Conservation (phyloP, 1,139 yeast genomes). For the Kurtzmaniella quercitrusa region DNA sequence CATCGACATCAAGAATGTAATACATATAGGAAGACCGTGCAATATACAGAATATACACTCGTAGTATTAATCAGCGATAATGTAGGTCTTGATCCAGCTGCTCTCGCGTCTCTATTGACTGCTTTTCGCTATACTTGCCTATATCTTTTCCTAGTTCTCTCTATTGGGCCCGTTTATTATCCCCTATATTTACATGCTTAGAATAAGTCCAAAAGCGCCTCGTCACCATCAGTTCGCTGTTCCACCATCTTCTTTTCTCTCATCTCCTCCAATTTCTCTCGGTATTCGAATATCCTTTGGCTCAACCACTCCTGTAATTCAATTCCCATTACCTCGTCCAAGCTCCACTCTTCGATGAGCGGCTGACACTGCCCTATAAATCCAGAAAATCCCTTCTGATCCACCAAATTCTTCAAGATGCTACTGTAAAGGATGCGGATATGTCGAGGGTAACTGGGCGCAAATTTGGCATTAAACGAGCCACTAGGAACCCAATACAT, state of each 20-base stretch:
- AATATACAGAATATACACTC: too few relatives aligned
- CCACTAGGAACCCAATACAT: constrained; percentile 16
- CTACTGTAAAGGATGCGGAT: constrained; percentile 15
- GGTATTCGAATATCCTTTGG: constrained; percentile 19
- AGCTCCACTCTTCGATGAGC: constrained; percentile 35
- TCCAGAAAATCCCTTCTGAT: constrained; percentile 24
- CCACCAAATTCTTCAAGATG: constrained; percentile 25
- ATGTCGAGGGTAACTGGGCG: constrained; percentile 1
- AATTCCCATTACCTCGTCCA: constrained; percentile 25
- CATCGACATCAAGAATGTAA: too few relatives aligned
- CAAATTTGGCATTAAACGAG: constrained; percentile 23
- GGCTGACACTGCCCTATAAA: constrained; percentile 28
- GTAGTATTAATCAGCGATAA: too few relatives aligned
- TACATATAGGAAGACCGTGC: too few relatives aligned
- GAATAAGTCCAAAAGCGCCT: constrained; percentile 30
- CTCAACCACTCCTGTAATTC: constrained; percentile 20
- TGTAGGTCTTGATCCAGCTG: too few relatives aligned
- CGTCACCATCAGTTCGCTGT: constrained; percentile 24
- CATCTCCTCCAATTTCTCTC: constrained; percentile 21
- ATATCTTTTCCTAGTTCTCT: too few relatives aligned
- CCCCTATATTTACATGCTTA: constrained; percentile 5
- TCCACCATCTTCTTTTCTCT: constrained; percentile 25
- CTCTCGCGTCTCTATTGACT: too few relatives aligned
- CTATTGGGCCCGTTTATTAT: neutral
- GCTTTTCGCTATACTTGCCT: too few relatives aligned